Base-by-base conservation (phyloP, 2,329 filamentous ascomycete species). In the Ceratocystis diversiconidia region DNA sequence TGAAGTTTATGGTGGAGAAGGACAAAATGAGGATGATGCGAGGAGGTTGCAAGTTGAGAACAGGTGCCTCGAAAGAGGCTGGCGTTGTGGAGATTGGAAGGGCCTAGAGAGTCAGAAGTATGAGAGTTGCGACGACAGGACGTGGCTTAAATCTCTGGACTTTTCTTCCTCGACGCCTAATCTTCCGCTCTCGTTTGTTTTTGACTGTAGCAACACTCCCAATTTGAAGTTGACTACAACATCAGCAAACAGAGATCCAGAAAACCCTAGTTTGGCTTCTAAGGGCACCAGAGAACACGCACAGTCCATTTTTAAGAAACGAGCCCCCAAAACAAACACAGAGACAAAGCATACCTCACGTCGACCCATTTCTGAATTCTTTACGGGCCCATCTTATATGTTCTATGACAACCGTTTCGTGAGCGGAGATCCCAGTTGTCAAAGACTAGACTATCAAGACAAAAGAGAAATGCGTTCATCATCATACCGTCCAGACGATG, bases 401-500 rank as follows among this genome's bases (percentile, higher is more conserved):
- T 55, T 50, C 10, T n/a, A 41, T n/a, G 44, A 6, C n/a, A 17
- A 55, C 17, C 12, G 48, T 52, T 30, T 30, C n/a, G 36, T 22
- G 8, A 41, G 30, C 46, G 41, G 15, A 25, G 57, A 41, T 17
- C 25, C n/a, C n/a, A 41, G 6, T n/a, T 30, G 25, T 30, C n/a
- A 2, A 32, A 25, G 25, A 10, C 12, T 46, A 22, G 63, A 28
- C 63, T 30, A 46, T 46, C n/a, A 52, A 52, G 48, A 65, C 22
- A 64, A 41, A 15, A 41, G 36, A 41, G 36, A 59, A 36, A 64
- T 64, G 57, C 55, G 28, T n/a, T 63, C 61, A 22, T 63, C 61
- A 28, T 59, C 55, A 32, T 30, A 59, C 30, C 65, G 57, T n/a
- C 61, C 65, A 3, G 62, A 64, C 30, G 65, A 66, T 32, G 32